Base-by-base conservation (phyloP, 2,329 filamentous ascomycete species). In the Didymellaceae sp. region DNA sequence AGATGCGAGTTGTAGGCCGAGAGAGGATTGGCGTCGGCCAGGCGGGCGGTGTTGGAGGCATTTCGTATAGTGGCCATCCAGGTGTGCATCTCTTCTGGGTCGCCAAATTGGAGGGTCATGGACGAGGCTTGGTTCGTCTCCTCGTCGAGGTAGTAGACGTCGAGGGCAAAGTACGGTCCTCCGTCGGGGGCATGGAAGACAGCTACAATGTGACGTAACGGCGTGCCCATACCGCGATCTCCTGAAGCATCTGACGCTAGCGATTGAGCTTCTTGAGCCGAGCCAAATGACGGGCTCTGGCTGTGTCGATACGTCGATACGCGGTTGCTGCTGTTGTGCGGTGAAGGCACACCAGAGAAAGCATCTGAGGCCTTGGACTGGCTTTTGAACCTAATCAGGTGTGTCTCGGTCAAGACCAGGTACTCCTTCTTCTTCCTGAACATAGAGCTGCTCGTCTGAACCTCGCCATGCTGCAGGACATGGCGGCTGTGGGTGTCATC, bases 391-490 rank as follows among this genome's bases (percentile, higher is more conserved):
- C 86, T 80, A 45, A 89, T 74, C 46, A 90, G 73, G 68, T 89
- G 84, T 5, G 80, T 82, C 57, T 89, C 86, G 6, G 86, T 90
- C 57, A 90, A 75, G 11, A 89, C 87, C 45, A 90, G 75, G 62
- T 87, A 90, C 67, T 89, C 86, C 71, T 82, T 86, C 74, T 86
- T 88, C 74, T 88, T 88, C 67, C 86, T 78, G 72, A 89, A 87
- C 79, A 89, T 83, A 52, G 83, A 82, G 47, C 82, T 86, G 39
- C 84, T 85, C 10, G 84, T 88, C 71, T 89, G 86, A 13, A 89
- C 83, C 65, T 88, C 86, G 28, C 86, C 87, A 73, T 88, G 83
- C 55, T 86, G 80, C 28, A 88, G 71, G 16, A 89, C 83, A 22
- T 77, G 65, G 43, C 67, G 62, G 28, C 61, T 62, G 47, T 63